These are phyloP conservation scores for Fusarium sp. DNA, from an alignment of 2,329 filamentous ascomycete species.

Conservation along the genomic window DNA sequence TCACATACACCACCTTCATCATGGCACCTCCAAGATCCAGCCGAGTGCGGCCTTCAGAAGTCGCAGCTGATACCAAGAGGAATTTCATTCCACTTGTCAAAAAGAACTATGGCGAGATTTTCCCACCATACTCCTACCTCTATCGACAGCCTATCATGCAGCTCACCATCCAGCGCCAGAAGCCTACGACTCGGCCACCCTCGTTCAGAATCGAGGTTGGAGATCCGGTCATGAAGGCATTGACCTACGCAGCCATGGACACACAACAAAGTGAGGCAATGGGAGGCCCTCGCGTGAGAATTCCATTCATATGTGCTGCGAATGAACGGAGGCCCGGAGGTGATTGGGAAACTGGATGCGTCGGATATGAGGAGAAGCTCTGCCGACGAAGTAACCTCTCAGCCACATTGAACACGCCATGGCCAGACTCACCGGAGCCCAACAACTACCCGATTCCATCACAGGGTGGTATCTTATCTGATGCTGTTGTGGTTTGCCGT, in stretches of 20 bases:
- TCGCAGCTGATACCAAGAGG: conserved; percentile 78
- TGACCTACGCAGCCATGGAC: conserved; percentile 64
- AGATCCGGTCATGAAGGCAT: conserved; percentile 70
- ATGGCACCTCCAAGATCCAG: conserved; percentile 51
- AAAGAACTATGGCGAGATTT: conserved; percentile 64
- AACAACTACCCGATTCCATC: conserved; percentile 78
- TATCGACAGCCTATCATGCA: conserved; percentile 63
- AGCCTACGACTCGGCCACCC: conserved; percentile 53
- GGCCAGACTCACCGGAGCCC: conserved; percentile 56
- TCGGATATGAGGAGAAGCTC: conserved; percentile 71
- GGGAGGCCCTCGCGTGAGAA: conserved; percentile 51
- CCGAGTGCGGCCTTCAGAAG: conserved; percentile 62
- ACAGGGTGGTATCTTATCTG: conserved; percentile 76
- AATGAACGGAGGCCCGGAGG: conserved; percentile 82
- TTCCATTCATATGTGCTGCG: conserved; percentile 78
- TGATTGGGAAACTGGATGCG: conserved; percentile 77
- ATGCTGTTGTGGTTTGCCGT: conserved; percentile 77
- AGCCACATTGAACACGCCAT: conserved; percentile 73
- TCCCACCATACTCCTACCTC: conserved; percentile 69
- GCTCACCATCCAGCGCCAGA: conserved; percentile 54
- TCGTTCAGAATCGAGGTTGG: conserved; percentile 63
- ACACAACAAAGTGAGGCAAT: conserved; percentile 50
- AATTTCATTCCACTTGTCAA: conserved; percentile 74
- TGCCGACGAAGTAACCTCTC: conserved; percentile 80
- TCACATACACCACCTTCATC: conserved; percentile 2